Evolutionary conservation across 805 yeast genomes (phyloP), one percentile per base, ranked within the genome.

Genomic region (Hemisphaericaspora nanyangensis): DNA sequence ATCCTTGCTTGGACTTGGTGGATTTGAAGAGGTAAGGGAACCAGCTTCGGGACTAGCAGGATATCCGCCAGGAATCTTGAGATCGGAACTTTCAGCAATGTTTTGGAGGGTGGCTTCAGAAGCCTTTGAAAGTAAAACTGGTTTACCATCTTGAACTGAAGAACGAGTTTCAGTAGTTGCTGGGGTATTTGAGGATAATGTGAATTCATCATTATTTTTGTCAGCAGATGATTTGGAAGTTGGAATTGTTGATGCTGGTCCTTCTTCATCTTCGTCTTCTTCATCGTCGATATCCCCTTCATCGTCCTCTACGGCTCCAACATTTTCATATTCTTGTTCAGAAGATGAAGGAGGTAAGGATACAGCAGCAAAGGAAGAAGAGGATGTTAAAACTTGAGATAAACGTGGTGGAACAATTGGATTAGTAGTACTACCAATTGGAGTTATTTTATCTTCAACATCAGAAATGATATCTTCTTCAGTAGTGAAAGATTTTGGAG

Each of bases 111-210:
- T 35, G 10, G 46, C 38, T 26, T 42, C 46, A 12, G 46, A 42
- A 19, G 42, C 70, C 65, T 60, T 82, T 87, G 40, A 77, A 76
- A 45, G 75, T 60, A 38, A 67, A 56, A 63, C 82, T 81, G 44
- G 89, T 30, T 35, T 29, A 26, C 88, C 87, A 6, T 29, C 29
- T 10, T 16, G 7, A 13, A 15, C 29, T 7, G 25, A 8, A 29
- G 25, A 5, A 22, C 8, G n/a, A 20, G 28, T 15, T 12, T 29
- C 16, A 22, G 33, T 28, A 13, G 27, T 24, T 19, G 18, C 20
- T 22, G 26, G 26, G 26, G 26, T 22, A 15, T 26, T 29, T 10
- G 40, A 20, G 16, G 31, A 33, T 17, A 28, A 33, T 5, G 28
- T 33, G 18, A 33, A 33, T 33, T 33, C 35, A 24, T 33, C 35